A percentile compares a stretch with the other conserved stretches of the same genome.
Conservation (phyloP, 208 protist species). For the Naegleria fowleri region DNA sequence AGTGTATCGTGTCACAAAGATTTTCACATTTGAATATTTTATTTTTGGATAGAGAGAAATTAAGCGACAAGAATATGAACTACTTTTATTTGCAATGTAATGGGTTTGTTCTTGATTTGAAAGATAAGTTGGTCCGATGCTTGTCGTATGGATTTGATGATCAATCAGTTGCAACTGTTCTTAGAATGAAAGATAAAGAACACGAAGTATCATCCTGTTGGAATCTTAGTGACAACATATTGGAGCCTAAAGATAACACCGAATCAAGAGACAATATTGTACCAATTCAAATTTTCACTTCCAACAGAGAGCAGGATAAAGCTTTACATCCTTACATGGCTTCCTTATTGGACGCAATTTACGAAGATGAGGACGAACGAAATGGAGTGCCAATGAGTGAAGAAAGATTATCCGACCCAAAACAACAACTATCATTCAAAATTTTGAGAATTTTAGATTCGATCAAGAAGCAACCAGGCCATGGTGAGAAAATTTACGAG, state of each 20-base stretch:
- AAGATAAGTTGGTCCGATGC: neutral
- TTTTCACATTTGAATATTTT: neutral
- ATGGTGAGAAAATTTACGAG: neutral
- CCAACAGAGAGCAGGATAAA: neutral
- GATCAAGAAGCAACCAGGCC: neutral
- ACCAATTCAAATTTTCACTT: neutral
- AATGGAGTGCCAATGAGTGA: neutral
- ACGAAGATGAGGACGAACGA: neutral
- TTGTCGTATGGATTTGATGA: neutral
- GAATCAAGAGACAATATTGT: neutral
- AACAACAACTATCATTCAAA: neutral
- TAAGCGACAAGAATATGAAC: neutral
- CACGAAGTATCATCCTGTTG: neutral
- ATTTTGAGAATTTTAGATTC: neutral
- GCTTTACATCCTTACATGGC: neutral
- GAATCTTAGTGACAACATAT: too few species aligned
- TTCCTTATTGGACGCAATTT: neutral
- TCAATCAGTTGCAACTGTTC: neutral
- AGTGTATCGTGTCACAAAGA: neutral
- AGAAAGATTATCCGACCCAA: neutral
- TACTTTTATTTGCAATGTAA: neutral
- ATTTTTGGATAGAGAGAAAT: neutral
- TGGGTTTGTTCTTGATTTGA: neutral
- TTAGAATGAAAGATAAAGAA: neutral
- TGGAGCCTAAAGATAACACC: neutral